Evolutionary conservation across 768 basidiomycete genomes (phyloP), one percentile per base, ranked within the genome.

Genomic region (Trametes coccinea): DNA sequence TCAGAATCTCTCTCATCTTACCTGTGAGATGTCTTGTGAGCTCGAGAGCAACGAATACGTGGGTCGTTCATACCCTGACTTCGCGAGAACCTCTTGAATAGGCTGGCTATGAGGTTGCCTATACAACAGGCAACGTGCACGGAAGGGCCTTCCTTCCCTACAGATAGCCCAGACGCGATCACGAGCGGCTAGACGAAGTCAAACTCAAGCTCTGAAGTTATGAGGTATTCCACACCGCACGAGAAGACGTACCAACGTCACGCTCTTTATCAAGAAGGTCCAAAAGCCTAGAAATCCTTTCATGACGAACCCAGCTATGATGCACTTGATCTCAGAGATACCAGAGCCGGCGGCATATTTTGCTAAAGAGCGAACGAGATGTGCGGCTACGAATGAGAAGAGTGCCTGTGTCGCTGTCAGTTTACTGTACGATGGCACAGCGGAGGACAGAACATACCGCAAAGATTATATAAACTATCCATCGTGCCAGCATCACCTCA

Each of bases 311-410:
- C 97, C 97, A 8, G 92, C 93, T 33, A 99, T 79, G 67, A 98
- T 98, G 71, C 94, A 97, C 70, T 98, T 99, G 75, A 99, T 98
- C 75, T 99, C 97, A 22, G 95, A 93, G 50, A 99, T 98, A 53
- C 97, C 97, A 60, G 95, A 98, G 5, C 97, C 95, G 17, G 97
- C 97, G 13, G 97, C 95, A 74, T 96, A 96, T 56, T 88, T 95
- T 8, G 96, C 95, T 69, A 95, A 84, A 8, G 86, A 86, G 55
- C 85, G 83, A 57, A 98, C 97, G 10, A 99, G 80, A 72, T 92
- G 93, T 0, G 94, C 91, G 4, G 95, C 92, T 13, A 89, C 79
- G 71, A 92, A 93, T 0, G 95, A 86, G 69, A 98, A 96, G 2
- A 80, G 67, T 3, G 83, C 82, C 96, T 98, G 67, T 13, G 8